phyloP scores from a whole-genome alignment of 371 early-diverging fungal genomes.

The Phascolomyces articulosus region DNA sequence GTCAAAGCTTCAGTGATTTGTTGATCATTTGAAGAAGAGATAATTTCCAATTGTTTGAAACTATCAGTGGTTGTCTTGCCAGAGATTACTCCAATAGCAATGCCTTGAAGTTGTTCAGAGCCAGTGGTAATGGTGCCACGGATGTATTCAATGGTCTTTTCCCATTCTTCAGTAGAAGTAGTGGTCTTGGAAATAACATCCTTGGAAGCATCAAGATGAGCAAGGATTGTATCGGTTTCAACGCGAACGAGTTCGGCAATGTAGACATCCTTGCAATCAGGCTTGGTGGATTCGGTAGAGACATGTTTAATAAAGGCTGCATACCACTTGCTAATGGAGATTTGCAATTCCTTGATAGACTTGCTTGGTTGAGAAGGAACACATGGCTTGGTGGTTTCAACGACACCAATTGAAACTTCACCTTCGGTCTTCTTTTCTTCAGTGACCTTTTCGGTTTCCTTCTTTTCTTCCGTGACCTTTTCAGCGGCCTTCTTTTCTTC shows the following conservation, averaged over 20 bases:
- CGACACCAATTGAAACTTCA: background rate
- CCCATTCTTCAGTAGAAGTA: background rate
- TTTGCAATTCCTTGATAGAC: background rate
- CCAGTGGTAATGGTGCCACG: slow-evolving; percentile 1
- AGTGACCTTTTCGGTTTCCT: slow-evolving; percentile 19
- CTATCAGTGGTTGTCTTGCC: slow-evolving; percentile 12
- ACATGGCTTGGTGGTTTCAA: background rate
- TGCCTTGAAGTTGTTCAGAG: slow-evolving; percentile 11
- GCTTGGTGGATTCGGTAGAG: background rate
- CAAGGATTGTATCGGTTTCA: background rate
- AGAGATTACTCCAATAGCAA: slow-evolving; percentile 9
- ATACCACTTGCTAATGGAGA: slow-evolving; percentile 6
- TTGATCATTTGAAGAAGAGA: slow-evolving; percentile 5
- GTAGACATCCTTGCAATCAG: slow-evolving; percentile 13
- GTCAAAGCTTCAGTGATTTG: background rate
- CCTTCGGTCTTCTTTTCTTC: background rate
- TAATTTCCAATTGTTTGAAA: background rate
- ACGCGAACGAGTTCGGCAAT: slow-evolving; percentile 32
- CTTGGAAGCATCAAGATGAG: background rate
- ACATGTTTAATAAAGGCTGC: background rate
- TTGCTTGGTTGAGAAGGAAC: background rate
- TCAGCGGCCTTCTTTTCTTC: background rate
- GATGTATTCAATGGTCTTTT: slow-evolving; percentile 6
- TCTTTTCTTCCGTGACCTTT: slow-evolving; percentile 22
- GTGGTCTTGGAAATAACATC: background rate